These are phyloP conservation scores for Aureococcus anophagefferens DNA, from an alignment of 108 stramenopile genomes.

Conservation along the genomic window DNA sequence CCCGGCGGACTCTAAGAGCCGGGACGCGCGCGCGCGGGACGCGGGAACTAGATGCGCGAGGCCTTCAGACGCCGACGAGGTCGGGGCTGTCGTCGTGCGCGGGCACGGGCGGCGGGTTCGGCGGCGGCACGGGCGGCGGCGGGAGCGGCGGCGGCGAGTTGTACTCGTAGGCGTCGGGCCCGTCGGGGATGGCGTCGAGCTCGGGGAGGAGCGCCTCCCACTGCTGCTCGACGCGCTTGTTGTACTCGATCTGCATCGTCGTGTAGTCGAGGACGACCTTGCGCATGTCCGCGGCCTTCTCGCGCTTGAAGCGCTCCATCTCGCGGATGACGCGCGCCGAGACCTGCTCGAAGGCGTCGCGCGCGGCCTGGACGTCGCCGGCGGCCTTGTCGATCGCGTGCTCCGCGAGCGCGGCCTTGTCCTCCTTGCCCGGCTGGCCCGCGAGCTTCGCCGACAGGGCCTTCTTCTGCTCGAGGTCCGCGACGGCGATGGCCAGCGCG, in stretches of 20 bases:
- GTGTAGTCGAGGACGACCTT: conserved; percentile 80
- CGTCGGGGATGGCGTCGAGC: conserved; percentile 40
- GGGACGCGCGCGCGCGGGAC: no score
- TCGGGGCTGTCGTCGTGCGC: background rate
- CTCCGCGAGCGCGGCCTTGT: conserved; percentile 68
- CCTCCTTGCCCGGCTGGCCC: conserved; percentile 53
- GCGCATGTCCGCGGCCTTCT: conserved; percentile 89
- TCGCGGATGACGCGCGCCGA: conserved; percentile 80
- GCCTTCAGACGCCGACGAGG: background rate
- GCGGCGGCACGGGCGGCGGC: background rate
- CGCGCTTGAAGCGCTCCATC: conserved; percentile 89
- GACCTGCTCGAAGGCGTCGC: conserved; percentile 71
- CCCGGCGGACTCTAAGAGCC: no score
- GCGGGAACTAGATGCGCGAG: no score
- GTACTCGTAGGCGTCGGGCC: no score
- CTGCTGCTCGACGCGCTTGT: conserved; percentile 77
- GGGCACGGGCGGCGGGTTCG: no score
- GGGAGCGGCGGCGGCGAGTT: background rate
- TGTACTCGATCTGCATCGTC: conserved; percentile 81
- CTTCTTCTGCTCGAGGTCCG: conserved; percentile 51
- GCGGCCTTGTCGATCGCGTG: conserved; percentile 65
- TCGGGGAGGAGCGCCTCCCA: conserved; percentile 78
- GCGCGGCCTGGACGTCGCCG: conserved; percentile 57
- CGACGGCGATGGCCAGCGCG: conserved; percentile 60
- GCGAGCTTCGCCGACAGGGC: background rate